Percentiles rank a stretch among this genome's conserved stretches.
Conservation (phyloP, 2,329 filamentous ascomycete genomes). For the Trichoderma hamatum region DNA sequence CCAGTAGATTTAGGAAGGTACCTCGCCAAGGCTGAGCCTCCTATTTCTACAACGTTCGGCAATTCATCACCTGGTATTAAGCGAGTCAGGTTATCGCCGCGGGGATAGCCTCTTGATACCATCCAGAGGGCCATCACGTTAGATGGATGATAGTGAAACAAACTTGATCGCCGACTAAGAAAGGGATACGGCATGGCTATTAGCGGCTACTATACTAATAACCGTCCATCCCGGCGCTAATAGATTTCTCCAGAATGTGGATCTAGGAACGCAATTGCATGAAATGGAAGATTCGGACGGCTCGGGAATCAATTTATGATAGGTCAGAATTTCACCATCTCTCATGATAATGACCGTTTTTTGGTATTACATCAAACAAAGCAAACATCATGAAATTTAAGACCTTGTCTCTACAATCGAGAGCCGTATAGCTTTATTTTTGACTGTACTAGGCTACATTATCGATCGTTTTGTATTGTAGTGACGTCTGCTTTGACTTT, state of each 20-base stretch:
- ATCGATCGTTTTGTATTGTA: not conserved
- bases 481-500: not conserved
- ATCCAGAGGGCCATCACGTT: not conserved
- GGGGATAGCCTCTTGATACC: too few relatives aligned
- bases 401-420: not conserved
- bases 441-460: not conserved
- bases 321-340: not conserved
- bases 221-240: not conserved
- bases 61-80: slow-evolving; percentile 34
- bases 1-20: slow-evolving; percentile 28
- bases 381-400: too few relatives aligned
- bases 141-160: not conserved
- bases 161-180: not conserved
- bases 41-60: slow-evolving; percentile 39
- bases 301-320: too few relatives aligned
- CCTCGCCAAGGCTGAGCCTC: slow-evolving; percentile 39
- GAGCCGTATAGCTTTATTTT: not conserved
- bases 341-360: too few relatives aligned
- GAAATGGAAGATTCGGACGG: not conserved
- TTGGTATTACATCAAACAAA: too few relatives aligned
- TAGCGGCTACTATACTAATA: not conserved
- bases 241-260: too few relatives aligned
- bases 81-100: not conserved
- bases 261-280: too few relatives aligned
- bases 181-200: not conserved